Conservation (phyloP, 1,284 basidiomycete genomes). For the Ceratobasidium sp. region DNA sequence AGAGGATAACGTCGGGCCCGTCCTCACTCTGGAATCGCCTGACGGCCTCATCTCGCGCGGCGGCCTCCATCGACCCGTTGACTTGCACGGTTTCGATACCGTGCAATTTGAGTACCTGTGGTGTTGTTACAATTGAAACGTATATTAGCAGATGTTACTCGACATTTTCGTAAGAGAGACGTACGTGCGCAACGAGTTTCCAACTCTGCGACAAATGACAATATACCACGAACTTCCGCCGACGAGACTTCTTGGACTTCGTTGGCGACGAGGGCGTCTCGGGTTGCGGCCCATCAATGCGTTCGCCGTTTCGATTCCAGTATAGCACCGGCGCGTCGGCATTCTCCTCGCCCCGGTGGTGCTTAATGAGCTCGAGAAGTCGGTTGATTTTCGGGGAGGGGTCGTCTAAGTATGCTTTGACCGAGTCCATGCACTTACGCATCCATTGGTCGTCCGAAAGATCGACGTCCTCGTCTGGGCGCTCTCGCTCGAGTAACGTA, state of each 20-base stretch:
- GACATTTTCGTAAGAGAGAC: not conserved
- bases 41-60: not conserved
- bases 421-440: not conserved
- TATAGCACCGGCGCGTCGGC: not conserved
- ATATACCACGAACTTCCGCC: not conserved
- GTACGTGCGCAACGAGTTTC: not conserved
- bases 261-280: not conserved
- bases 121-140: too few relatives aligned
- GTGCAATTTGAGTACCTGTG: not conserved
- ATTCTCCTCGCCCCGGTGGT: not conserved
- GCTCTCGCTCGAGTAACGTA: not conserved
- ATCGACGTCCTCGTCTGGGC: not conserved
- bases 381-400: constrained; percentile 1
- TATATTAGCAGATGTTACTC: too few relatives aligned
- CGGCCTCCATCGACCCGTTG: not conserved
- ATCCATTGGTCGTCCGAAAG: not conserved
- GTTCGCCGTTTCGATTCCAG: not conserved
- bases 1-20: not conserved
- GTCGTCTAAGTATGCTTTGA: not conserved
- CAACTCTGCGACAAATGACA: constrained; percentile 10
- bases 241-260: not conserved
- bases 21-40: not conserved
- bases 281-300: not conserved
- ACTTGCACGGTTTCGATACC: not conserved
- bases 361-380: not conserved